phyloP scores from a whole-genome alignment of 495 filamentous ascomycete genomes.

The Annulohypoxylon maeteangense region DNA sequence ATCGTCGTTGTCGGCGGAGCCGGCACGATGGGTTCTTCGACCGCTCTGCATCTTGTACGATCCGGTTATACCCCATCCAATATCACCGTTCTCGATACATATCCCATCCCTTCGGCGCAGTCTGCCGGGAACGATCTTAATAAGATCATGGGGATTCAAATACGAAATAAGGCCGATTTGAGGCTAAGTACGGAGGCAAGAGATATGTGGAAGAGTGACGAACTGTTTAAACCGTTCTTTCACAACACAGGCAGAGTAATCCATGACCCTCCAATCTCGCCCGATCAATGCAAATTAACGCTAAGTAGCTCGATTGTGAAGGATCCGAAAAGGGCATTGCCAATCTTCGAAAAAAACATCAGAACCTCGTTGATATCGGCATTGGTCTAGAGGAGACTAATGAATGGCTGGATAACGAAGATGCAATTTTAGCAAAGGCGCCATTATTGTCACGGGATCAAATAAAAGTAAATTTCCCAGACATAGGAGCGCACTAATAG shows the following conservation, averaged over 20 bases:
- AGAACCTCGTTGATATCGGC: constrained; percentile 34
- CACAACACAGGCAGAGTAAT: constrained; percentile 43
- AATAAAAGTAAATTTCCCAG: constrained; percentile 26
- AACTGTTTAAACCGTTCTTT: constrained; percentile 44
- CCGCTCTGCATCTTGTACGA: constrained; percentile 40
- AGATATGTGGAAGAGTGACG: constrained; percentile 44
- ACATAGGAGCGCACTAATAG: not conserved
- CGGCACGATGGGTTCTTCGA: constrained; percentile 44
- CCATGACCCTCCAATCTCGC: not conserved
- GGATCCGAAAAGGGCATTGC: constrained; percentile 38
- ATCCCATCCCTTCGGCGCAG: constrained; percentile 44
- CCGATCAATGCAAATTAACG: constrained; percentile 1
- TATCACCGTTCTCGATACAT: constrained; percentile 43
- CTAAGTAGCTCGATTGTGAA: constrained; percentile 37
- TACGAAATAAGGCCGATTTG: constrained; percentile 40
- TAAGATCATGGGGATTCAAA: constrained; percentile 44
- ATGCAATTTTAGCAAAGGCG: constrained; percentile 41
- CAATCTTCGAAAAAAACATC: constrained; percentile 30
- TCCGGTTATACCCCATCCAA: constrained; percentile 43
- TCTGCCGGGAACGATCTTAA: constrained; percentile 45
- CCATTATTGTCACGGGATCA: constrained; percentile 36
- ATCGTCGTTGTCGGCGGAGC: constrained; percentile 42
- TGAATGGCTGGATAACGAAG: constrained; percentile 43
- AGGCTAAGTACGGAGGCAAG: constrained; percentile 40
- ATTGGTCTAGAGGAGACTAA: constrained; percentile 36